Conservation (phyloP, 108 stramenopile species). For the Conticribra weissflogii region DNA sequence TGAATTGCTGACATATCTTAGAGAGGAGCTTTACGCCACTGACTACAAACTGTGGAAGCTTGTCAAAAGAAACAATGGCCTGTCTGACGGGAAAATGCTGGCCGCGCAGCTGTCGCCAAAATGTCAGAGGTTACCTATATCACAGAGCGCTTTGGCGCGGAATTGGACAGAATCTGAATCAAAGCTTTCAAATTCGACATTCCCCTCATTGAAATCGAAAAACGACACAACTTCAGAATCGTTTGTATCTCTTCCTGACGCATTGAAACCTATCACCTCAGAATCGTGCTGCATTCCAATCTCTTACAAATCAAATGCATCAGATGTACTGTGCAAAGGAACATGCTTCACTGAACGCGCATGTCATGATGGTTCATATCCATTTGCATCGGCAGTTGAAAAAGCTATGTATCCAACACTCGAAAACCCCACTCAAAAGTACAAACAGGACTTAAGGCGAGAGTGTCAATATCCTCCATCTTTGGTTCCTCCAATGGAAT, state of each 20-base stretch:
- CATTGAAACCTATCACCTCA: conserved; percentile 9
- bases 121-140: not conserved
- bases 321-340: conserved; percentile 16
- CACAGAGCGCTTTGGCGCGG: no score
- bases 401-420: not conserved
- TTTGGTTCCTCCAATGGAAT: not conserved
- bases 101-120: conserved; percentile 19
- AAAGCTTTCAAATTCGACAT: not conserved
- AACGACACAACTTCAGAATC: not conserved
- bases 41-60: conserved; percentile 25
- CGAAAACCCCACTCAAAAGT: not conserved
- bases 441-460: not conserved
- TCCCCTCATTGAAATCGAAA: not conserved
- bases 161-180: no score
- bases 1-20: conserved; percentile 28
- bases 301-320: not conserved
- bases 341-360: conserved; percentile 24
- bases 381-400: conserved; percentile 4
- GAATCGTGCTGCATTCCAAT: conserved; percentile 18
- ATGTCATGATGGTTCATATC: conserved; percentile 11
- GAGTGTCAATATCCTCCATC: conserved; percentile 1
- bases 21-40: conserved; percentile 23
- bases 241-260: conserved; percentile 9
- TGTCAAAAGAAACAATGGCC: conserved; percentile 5
- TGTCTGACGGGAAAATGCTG: conserved; percentile 30